A percentile compares a stretch with the other conserved stretches of the same genome.
These are phyloP conservation scores for Metarhizium brunneum DNA, from an alignment of 2,329 filamentous ascomycete species.

Conservation along the genomic window DNA sequence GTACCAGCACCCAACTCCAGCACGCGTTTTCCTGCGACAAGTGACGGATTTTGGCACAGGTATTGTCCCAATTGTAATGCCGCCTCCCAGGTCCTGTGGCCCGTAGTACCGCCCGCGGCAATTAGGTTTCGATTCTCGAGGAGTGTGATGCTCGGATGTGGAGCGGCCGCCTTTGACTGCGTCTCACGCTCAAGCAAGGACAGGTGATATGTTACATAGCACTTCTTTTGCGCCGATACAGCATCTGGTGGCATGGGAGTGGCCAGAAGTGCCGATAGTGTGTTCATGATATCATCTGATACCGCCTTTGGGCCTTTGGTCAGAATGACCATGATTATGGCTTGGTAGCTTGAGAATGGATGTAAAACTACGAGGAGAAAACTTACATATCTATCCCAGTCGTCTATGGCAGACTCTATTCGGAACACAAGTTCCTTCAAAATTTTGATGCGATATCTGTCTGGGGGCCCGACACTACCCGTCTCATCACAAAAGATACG, in stretches of 20 bases:
- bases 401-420: slow-evolving; percentile 65
- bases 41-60: slow-evolving; percentile 38
- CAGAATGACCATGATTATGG: slow-evolving; percentile 11
- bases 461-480: slow-evolving; percentile 50
- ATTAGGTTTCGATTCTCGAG: slow-evolving; percentile 62
- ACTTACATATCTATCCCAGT: slow-evolving; percentile 85
- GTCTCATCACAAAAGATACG: slow-evolving; percentile 55
- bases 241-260: slow-evolving; percentile 55
- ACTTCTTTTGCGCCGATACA: slow-evolving; percentile 59
- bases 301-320: slow-evolving; percentile 53
- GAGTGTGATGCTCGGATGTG: slow-evolving; percentile 42
- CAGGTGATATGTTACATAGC: slow-evolving; percentile 62
- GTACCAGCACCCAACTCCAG: slow-evolving; percentile 71
- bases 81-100: slow-evolving; percentile 74
- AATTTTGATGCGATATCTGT: slow-evolving; percentile 59
- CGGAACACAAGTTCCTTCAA: slow-evolving; percentile 63
- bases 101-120: slow-evolving; percentile 63
- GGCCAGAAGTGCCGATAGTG: slow-evolving; percentile 56
- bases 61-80: slow-evolving; percentile 64
- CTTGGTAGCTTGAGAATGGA: not conserved
- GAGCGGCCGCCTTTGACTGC: not conserved
- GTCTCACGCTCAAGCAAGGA: slow-evolving; percentile 20
- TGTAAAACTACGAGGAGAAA: not conserved
- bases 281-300: slow-evolving; percentile 67
- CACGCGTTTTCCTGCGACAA: slow-evolving; percentile 46